Evolutionary conservation across 768 basidiomycete species (phyloP).

Genomic region (Amanita pseudoporphyria): DNA sequence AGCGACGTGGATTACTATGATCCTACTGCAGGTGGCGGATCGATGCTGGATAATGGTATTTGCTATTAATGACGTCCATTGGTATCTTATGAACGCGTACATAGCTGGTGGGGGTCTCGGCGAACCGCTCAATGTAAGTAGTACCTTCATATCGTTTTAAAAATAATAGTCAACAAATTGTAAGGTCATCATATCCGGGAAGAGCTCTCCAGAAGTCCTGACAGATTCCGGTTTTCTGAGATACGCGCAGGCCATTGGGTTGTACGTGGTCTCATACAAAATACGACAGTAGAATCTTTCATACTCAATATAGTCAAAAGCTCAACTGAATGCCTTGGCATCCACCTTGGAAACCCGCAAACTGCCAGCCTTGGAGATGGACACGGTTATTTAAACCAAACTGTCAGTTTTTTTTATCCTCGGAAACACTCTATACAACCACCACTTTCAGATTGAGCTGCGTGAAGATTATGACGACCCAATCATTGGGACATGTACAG

Average conservation of each 20-base stretch:
- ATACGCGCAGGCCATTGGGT: slow-evolving; percentile 52
- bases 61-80: background rate
- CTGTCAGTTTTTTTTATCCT: slow-evolving; percentile 26
- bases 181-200: slow-evolving; percentile 55
- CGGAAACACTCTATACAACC: background rate
- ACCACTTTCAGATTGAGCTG: slow-evolving; percentile 49
- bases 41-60: slow-evolving; percentile 51
- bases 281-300: background rate
- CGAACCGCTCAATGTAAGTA: slow-evolving; percentile 68
- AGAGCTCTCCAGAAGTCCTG: slow-evolving; percentile 48
- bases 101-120: slow-evolving; percentile 32
- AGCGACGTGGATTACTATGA: slow-evolving; percentile 26
- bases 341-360: slow-evolving; percentile 58
- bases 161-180: background rate
- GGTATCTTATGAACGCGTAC: background rate
- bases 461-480: slow-evolving; percentile 69
- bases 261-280: slow-evolving; percentile 28
- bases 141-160: slow-evolving; percentile 20
- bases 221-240: slow-evolving; percentile 47
- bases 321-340: slow-evolving; percentile 61
- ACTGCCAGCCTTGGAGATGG: slow-evolving; percentile 76
- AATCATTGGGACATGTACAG: slow-evolving; percentile 58
- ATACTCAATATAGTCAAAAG: slow-evolving; percentile 1
- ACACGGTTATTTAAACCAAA: slow-evolving; percentile 44
- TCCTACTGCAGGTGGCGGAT: slow-evolving; percentile 44